Base-by-base conservation (phyloP, 1,284 basidiomycete genomes). In the Mycena citricolor region DNA sequence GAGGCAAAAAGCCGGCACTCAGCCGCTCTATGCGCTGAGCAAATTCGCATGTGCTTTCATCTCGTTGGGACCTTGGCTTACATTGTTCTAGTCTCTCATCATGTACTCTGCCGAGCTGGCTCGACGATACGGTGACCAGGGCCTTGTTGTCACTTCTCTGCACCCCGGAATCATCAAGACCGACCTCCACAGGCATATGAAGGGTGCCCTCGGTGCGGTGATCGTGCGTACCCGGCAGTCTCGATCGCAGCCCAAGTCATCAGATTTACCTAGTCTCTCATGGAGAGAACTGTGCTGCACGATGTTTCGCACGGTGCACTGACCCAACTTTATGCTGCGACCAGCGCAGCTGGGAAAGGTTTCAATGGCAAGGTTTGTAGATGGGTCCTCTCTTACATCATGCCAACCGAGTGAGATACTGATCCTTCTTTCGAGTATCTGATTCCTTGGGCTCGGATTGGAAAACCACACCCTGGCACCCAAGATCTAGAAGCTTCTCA, bases 11-110 rank as follows among this genome's bases (percentile, higher is more conserved):
- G 39, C 71, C 3, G 49, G 51, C 8, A 44, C 56, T 6, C 56
- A 56, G 46, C 28, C 51, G 0, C 63, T 76, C 31, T 81, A 80
- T 54, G 56, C 57, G 6, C 71, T 79, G 52, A 69, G 67, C 48
- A 78, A 79, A 62, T 68, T 70, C 53, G 76, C 66, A 41, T 36
- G 57, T 58, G 8, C 32, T 10, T 20, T 8, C 22, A 8, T 17
- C 31, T 12, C 12, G 13, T 13, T 8, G 5, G 28, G 25, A 12
- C 16, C 17, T 6, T 17, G 14, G 21, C 32, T 35, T 10, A 42
- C 4, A 38, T 4, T 10, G 29, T 4, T 13, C 35, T 36, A 52
- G 45, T 45, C 35, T 0, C 74, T 49, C 28, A 42, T 54, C 17
- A 22, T 43, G 6, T 47, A 38, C 32, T 49, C 48, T 1, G 38